Conservation (phyloP, 2,329 filamentous ascomycete species). For the Immersiporthe knoxdaviesiana region DNA sequence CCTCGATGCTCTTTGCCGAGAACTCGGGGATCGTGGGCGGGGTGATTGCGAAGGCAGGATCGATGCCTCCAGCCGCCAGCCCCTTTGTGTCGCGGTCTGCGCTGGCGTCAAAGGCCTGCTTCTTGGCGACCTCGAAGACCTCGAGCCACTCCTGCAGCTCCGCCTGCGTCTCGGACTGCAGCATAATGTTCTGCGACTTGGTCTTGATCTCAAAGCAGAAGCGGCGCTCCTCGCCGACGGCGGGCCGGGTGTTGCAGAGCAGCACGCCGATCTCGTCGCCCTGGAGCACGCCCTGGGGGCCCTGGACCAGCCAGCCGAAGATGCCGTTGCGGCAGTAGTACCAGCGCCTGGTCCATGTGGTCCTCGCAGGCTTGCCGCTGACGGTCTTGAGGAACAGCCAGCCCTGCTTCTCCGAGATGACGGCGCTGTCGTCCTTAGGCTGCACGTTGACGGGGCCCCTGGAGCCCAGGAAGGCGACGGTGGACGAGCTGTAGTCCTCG, state of each 20-base stretch:
- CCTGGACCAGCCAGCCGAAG: slow-evolving; percentile 91
- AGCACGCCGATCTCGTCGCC: slow-evolving; percentile 95
- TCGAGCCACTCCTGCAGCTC: slow-evolving; percentile 95
- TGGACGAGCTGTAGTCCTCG: slow-evolving; percentile 88
- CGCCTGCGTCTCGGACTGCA: slow-evolving; percentile 90
- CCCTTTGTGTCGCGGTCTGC: slow-evolving; percentile 55
- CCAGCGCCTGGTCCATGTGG: slow-evolving; percentile 90
- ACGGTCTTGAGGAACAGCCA: slow-evolving; percentile 87
- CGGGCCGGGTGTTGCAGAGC: slow-evolving; percentile 89
- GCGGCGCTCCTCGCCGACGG: slow-evolving; percentile 87
- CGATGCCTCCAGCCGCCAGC: slow-evolving; percentile 52
- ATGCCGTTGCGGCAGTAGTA: slow-evolving; percentile 95
- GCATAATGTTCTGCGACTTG: slow-evolving; percentile 84
- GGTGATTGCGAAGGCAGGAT: slow-evolving; percentile 89
- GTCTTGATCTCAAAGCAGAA: slow-evolving; percentile 99
- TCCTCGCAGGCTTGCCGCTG: slow-evolving; percentile 85
- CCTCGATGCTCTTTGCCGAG: slow-evolving; percentile 69
- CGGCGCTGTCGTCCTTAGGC: slow-evolving; percentile 52
- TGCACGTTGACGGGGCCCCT: slow-evolving; percentile 69
- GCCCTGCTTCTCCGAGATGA: slow-evolving; percentile 80
- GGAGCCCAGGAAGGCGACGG: slow-evolving; percentile 82
- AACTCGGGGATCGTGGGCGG: slow-evolving; percentile 89
- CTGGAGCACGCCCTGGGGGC: slow-evolving; percentile 84
- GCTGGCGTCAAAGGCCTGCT: slow-evolving; percentile 80
- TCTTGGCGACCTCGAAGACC: slow-evolving; percentile 92